Evolutionary conservation across 768 basidiomycete genomes (phyloP), one percentile per base, ranked within the genome.

Genomic region (Lentinula aciculospora): DNA sequence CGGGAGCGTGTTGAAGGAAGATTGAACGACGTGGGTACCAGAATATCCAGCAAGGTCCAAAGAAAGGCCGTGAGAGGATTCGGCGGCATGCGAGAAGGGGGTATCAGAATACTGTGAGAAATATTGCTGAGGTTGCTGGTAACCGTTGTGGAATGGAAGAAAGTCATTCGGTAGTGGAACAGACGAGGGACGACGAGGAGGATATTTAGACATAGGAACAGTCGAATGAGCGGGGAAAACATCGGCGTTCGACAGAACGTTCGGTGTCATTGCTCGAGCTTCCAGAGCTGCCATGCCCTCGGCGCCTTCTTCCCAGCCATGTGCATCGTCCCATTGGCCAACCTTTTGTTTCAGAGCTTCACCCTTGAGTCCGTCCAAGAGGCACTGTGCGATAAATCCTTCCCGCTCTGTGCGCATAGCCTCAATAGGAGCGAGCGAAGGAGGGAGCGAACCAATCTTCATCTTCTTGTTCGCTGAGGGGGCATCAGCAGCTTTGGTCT

Each of bases 151-250:
- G 32, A 48, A 46, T 31, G 44, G 31, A 23, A 57, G 27, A 58
- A 58, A 64, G 46, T 74, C 71, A 61, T 77, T 77, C 3, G 80
- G 81, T 9, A 85, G 78, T 1, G 85, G 86, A 0, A 85, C 85
- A 0, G 84, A 85, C 0, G 85, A 87, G 1, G 84, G 76, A 0
- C 85, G 78, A 56, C 85, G 81, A 15, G 74, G 76, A 9, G 70
- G 70, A 62, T 74, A 76, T 23, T 23, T 36, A 5, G 49, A 2
- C 1, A 37, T 21, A 2, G 51, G 36, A 9, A 31, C 70, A 23
- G 21, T 27, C 4, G 27, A 29, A 31, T 12, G 29, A 8, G 40
- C 4, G 23, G 19, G 23, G 46, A 54, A 29, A 55, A 31, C 10
- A 21, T 58, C 29, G 17, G 53, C 25, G 29, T 36, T 31, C 29